Evolutionary conservation across 179 eudicot species (phyloP).

Genomic region (Camellia oleifera): DNA sequence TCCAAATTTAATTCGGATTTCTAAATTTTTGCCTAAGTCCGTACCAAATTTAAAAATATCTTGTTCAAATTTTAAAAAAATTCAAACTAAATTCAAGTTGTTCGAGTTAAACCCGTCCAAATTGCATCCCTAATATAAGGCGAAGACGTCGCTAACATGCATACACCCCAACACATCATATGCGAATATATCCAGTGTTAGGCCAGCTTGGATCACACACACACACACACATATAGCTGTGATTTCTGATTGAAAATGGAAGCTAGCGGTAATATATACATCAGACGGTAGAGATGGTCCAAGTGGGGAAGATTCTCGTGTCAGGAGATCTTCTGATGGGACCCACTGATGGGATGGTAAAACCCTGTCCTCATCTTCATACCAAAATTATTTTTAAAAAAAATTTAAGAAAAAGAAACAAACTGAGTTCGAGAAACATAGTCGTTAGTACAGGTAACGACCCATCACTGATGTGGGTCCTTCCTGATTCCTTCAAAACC

Average conservation of each 20-base stretch:
- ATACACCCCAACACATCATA: neutral
- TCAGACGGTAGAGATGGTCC: constrained; percentile 34
- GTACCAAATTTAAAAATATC: too few relatives aligned
- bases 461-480: constrained; percentile 13
- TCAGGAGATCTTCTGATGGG: constrained; percentile 54
- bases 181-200: neutral
- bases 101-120: too few relatives aligned
- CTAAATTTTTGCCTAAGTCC: too few relatives aligned
- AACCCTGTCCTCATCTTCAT: constrained; percentile 2
- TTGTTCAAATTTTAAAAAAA: too few relatives aligned
- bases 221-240: neutral
- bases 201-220: neutral
- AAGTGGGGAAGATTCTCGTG: constrained; percentile 57
- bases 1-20: too few relatives aligned
- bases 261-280: neutral
- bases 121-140: neutral
- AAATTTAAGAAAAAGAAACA: neutral
- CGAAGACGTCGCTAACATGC: constrained; percentile 9
- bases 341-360: constrained; percentile 15
- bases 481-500: neutral
- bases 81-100: too few relatives aligned
- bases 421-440: constrained; percentile 12
- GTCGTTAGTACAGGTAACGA: constrained; percentile 18
- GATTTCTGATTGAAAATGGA: too few relatives aligned
- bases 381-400: neutral